Evolutionary conservation across 2,329 filamentous ascomycete genomes (phyloP).

Genomic region (Ramichloridium luteum): DNA sequence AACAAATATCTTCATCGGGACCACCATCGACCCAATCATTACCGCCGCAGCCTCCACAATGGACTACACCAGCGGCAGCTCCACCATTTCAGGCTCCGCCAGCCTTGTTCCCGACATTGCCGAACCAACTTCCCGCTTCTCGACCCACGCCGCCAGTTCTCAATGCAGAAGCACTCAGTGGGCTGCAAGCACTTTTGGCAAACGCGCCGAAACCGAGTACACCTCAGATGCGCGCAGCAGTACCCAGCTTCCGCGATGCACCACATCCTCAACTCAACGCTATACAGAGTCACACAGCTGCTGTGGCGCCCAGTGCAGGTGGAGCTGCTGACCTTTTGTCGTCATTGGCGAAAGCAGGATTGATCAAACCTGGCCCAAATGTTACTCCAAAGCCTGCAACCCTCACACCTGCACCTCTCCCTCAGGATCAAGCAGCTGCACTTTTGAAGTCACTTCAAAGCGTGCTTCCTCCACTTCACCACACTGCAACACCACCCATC

Average conservation of each 20-base stretch:
- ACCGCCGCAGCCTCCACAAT: slow-evolving; percentile 23
- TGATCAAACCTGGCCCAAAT: slow-evolving; percentile 9
- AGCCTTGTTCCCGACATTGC: slow-evolving; percentile 13
- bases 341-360: slow-evolving; percentile 21
- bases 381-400: slow-evolving; percentile 6
- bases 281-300: slow-evolving; percentile 18
- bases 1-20: slow-evolving; percentile 55
- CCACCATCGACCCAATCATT: slow-evolving; percentile 19
- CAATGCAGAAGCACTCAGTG: slow-evolving; percentile 21
- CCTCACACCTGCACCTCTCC: slow-evolving; percentile 7
- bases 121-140: slow-evolving; percentile 12
- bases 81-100: slow-evolving; percentile 21
- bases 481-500: too few relatives aligned
- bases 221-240: slow-evolving; percentile 23
- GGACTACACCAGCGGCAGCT: slow-evolving; percentile 18
- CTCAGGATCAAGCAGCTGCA: slow-evolving; percentile 11
- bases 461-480: slow-evolving; percentile 14
- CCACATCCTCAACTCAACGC: slow-evolving; percentile 21
- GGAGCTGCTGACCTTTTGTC: slow-evolving; percentile 19
- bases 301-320: slow-evolving; percentile 13
- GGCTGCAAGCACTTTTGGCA: slow-evolving; percentile 24
- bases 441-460: slow-evolving; percentile 18
- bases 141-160: slow-evolving; percentile 14
- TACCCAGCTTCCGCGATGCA: slow-evolving; percentile 20
- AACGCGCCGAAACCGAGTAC: slow-evolving; percentile 26